These are phyloP conservation scores for Debaryomyces udenii DNA, from an alignment of 1,139 yeast species.

Conservation along the genomic window DNA sequence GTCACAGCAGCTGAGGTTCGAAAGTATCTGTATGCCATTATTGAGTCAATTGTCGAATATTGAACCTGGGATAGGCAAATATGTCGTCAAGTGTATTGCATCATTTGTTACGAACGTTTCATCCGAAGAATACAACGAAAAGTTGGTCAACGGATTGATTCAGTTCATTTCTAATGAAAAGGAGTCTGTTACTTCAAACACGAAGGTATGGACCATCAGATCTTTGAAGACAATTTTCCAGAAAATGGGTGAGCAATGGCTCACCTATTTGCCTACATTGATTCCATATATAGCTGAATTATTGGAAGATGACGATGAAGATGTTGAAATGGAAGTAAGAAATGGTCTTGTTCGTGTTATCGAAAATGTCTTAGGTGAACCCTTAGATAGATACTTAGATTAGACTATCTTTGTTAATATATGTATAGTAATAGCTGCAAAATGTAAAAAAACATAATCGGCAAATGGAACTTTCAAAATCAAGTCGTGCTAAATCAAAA, in stretches of 20 bases:
- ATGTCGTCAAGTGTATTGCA: slow-evolving; percentile 77
- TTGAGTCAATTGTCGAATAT: slow-evolving; percentile 66
- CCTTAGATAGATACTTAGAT: slow-evolving; percentile 84
- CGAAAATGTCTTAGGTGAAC: slow-evolving; percentile 92
- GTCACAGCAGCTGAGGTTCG: slow-evolving; percentile 87
- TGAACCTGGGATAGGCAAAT: slow-evolving; percentile 72
- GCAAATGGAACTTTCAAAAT: slow-evolving; percentile 11
- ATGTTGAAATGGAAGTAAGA: slow-evolving; percentile 89
- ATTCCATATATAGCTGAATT: slow-evolving; percentile 96
- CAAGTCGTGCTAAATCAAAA: slow-evolving; percentile 6
- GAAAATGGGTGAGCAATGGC: slow-evolving; percentile 95
- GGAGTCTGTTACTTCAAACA: slow-evolving; percentile 32
- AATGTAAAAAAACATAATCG: not conserved
- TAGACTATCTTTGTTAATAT: slow-evolving; percentile 28
- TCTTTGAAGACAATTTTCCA: slow-evolving; percentile 81
- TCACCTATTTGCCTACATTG: slow-evolving; percentile 84
- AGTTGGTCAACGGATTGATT: slow-evolving; percentile 42
- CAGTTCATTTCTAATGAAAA: slow-evolving; percentile 40
- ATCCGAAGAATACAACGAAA: slow-evolving; percentile 78
- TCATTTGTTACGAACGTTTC: slow-evolving; percentile 74
- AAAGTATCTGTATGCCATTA: slow-evolving; percentile 62
- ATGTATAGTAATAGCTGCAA: slow-evolving; percentile 8
- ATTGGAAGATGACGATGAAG: slow-evolving; percentile 93
- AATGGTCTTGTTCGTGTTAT: slow-evolving; percentile 89
- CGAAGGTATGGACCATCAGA: slow-evolving; percentile 83